Evolutionary conservation across 768 basidiomycete species (phyloP).

Genomic region (Suillus bovinus): DNA sequence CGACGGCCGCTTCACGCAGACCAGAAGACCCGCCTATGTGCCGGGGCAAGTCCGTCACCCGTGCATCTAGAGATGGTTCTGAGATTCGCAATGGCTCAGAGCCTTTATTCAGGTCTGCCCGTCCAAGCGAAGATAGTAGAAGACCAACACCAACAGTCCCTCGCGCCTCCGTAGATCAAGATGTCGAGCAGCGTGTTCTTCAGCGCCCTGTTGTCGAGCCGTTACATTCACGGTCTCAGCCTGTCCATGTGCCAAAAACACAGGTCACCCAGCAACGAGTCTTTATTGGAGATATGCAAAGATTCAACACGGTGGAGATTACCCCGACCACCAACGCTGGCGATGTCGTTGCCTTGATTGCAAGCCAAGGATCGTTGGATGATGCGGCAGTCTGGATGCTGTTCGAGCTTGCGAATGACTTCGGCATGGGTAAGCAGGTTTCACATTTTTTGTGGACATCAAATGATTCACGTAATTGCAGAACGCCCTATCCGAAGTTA

Average conservation of each 20-base stretch:
- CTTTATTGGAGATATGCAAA: slow-evolving; percentile 76
- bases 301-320: slow-evolving; percentile 75
- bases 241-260: slow-evolving; percentile 27
- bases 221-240: slow-evolving; percentile 11
- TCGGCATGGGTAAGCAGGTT: slow-evolving; percentile 78
- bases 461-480: slow-evolving; percentile 33
- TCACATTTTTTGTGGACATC: slow-evolving; percentile 3
- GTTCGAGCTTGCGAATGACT: slow-evolving; percentile 86
- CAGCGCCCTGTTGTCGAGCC: slow-evolving; percentile 31
- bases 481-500: slow-evolving; percentile 90
- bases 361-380: slow-evolving; percentile 64
- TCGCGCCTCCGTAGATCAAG: slow-evolving; percentile 24
- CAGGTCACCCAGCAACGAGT: slow-evolving; percentile 63
- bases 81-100: slow-evolving; percentile 19
- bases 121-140: slow-evolving; percentile 29
- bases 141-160: slow-evolving; percentile 20
- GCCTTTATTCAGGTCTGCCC: slow-evolving; percentile 18
- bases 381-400: slow-evolving; percentile 82
- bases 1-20: slow-evolving; percentile 33
- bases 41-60: slow-evolving; percentile 2
- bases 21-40: slow-evolving; percentile 9
- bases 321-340: slow-evolving; percentile 64
- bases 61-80: slow-evolving; percentile 12
- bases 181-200: slow-evolving; percentile 23
- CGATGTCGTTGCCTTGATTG: slow-evolving; percentile 68